Conservation (phyloP, 306 rosid species). For the Vigna unguiculata region DNA sequence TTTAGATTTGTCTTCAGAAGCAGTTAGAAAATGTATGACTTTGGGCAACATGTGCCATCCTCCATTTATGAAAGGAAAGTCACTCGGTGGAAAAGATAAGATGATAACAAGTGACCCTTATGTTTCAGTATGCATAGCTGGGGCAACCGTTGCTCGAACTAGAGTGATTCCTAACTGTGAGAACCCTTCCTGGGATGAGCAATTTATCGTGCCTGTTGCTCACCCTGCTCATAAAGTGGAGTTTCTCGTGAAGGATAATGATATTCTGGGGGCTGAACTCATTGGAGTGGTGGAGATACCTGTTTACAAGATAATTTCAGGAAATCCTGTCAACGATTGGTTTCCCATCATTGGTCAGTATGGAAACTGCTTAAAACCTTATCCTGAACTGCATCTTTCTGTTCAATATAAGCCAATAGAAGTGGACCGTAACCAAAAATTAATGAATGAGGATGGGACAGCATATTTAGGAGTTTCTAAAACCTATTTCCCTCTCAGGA, state of each 20-base stretch:
- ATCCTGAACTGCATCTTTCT: constrained; percentile 70
- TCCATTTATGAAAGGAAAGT: constrained; percentile 54
- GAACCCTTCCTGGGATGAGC: constrained; percentile 76
- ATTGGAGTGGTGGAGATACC: constrained; percentile 72
- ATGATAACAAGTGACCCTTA: constrained; percentile 81
- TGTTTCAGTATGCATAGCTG: constrained; percentile 68
- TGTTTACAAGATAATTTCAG: constrained; percentile 54
- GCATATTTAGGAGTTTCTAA: constrained; percentile 55
- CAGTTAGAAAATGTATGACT: constrained; percentile 64
- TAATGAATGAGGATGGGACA: constrained; percentile 36
- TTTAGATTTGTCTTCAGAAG: constrained; percentile 65
- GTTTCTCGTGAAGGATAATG: constrained; percentile 73
- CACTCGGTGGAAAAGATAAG: constrained; percentile 51
- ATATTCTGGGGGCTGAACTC: constrained; percentile 76
- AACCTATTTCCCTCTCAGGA: constrained; percentile 70
- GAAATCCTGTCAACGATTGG: constrained; percentile 63
- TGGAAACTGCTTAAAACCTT: constrained; percentile 58
- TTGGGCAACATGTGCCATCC: constrained; percentile 57
- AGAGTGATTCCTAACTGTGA: constrained; percentile 66
- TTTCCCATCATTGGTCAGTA: constrained; percentile 61
- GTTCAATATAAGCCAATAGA: constrained; percentile 56
- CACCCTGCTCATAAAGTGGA: constrained; percentile 64
- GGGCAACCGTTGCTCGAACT: constrained; percentile 76
- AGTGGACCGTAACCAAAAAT: constrained; percentile 37
- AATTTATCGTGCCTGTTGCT: constrained; percentile 70